phyloP scores from a whole-genome alignment of 441 rosid species.

The Populus hybrid region DNA sequence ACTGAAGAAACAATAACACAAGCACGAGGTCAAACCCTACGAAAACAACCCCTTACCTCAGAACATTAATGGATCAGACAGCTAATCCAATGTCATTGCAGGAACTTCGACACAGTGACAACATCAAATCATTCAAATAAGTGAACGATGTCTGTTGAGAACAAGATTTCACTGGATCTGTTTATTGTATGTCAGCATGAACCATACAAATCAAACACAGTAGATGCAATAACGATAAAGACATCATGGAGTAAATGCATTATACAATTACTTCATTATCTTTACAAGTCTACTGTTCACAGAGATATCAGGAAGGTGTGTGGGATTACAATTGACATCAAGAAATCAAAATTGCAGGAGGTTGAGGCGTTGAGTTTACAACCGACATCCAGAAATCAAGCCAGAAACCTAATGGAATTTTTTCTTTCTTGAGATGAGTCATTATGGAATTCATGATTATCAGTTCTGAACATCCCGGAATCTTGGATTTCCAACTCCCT shows the following conservation, averaged over 20 bases:
- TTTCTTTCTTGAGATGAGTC: conserved; percentile 8
- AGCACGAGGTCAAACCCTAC: not conserved
- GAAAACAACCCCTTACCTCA: conserved; percentile 6
- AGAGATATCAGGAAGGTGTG: not conserved
- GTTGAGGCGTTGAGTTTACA: not conserved
- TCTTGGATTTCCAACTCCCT: conserved; percentile 5
- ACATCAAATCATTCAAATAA: not conserved
- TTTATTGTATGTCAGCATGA: not conserved
- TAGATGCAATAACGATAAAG: not conserved
- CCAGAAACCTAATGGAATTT: not conserved
- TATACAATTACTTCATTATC: too few species aligned
- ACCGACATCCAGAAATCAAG: not conserved
- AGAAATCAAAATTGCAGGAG: not conserved
- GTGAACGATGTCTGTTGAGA: not conserved
- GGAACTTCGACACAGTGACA: not conserved
- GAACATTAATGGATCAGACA: conserved; percentile 6
- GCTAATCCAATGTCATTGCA: not conserved
- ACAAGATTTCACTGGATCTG: not conserved
- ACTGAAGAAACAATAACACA: not conserved
- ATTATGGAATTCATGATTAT: conserved; percentile 9
- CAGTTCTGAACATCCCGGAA: conserved; percentile 13
- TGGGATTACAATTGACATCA: not conserved
- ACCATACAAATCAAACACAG: not conserved
- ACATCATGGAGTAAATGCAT: not conserved
- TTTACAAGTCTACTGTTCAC: not conserved